These are phyloP conservation scores for Bondarzewia mesenterica DNA, from an alignment of 1,284 basidiomycete species.

Conservation along the genomic window DNA sequence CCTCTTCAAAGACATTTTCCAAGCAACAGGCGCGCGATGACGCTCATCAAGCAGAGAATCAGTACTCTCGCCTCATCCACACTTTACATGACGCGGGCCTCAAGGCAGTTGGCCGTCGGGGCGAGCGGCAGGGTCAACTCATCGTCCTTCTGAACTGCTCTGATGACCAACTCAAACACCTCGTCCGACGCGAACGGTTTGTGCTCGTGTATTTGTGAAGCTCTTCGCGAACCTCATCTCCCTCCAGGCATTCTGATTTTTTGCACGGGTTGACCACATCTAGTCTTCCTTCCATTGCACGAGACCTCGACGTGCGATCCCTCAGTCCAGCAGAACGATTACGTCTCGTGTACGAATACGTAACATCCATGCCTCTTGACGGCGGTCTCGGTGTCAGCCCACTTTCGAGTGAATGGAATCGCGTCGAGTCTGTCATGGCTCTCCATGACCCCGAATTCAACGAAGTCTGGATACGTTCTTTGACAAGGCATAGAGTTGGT, in stretches of 20 bases:
- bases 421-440: conserved; percentile 72
- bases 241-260: conserved; percentile 49
- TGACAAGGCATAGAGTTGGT: conserved; percentile 55
- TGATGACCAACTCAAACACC: conserved; percentile 47
- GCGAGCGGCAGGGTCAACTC: conserved; percentile 69
- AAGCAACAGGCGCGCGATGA: conserved; percentile 57
- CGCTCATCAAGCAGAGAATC: conserved; percentile 52
- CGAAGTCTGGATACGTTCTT: conserved; percentile 59
- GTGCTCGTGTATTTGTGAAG: conserved; percentile 15
- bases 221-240: conserved; percentile 10
- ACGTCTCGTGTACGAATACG: conserved; percentile 70
- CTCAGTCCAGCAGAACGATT: conserved; percentile 68
- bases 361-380: conserved; percentile 63
- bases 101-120: conserved; percentile 63
- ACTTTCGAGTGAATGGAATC: conserved; percentile 61
- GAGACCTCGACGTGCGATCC: conserved; percentile 32
- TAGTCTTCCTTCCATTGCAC: conserved; percentile 30
- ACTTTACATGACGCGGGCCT: conserved; percentile 55
- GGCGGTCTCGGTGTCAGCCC: conserved; percentile 78
- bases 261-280: conserved; percentile 54
- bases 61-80: conserved; percentile 60
- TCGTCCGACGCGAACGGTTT: conserved; percentile 73
- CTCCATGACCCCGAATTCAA: conserved; percentile 83
- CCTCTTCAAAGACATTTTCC: conserved; percentile 40
- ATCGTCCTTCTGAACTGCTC: conserved; percentile 78